These are phyloP conservation scores for Prillingera fragicola DNA, from an alignment of 1,284 basidiomycete species.

Conservation along the genomic window DNA sequence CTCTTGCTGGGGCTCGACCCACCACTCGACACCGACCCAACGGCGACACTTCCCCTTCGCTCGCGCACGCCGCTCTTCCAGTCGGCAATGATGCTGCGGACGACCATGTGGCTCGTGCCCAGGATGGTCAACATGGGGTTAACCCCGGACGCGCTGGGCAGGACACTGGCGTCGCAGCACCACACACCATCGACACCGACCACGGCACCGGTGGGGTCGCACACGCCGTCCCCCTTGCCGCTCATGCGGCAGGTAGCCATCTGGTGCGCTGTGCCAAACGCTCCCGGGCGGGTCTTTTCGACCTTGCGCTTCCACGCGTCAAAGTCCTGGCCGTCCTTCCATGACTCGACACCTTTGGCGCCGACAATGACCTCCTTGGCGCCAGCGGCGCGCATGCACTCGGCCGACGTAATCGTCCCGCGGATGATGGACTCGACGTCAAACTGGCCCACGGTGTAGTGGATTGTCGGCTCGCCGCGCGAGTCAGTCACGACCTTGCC, in stretches of 20 bases:
- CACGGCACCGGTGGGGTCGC: neutral
- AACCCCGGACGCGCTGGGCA: neutral
- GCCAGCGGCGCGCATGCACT: neutral
- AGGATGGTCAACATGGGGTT: neutral
- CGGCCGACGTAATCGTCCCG: neutral
- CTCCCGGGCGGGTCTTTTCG: neutral
- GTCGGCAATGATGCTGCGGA: neutral
- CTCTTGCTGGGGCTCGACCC: no score
- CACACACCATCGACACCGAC: neutral
- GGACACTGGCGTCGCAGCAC: neutral
- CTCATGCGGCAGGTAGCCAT: neutral
- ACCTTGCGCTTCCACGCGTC: neutral
- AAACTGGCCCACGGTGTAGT: neutral
- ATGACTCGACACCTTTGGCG: neutral
- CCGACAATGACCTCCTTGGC: neutral
- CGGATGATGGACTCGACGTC: neutral
- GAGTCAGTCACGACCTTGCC: neutral
- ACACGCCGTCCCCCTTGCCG: no score
- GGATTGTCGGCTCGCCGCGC: neutral
- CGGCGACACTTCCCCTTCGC: no score
- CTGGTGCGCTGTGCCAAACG: neutral
- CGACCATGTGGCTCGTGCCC: neutral
- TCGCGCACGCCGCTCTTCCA: no score
- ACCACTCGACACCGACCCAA: no score
- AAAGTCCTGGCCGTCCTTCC: neutral